phyloP scores from a whole-genome alignment of 768 basidiomycete species.

The Macrocybe gigantea region DNA sequence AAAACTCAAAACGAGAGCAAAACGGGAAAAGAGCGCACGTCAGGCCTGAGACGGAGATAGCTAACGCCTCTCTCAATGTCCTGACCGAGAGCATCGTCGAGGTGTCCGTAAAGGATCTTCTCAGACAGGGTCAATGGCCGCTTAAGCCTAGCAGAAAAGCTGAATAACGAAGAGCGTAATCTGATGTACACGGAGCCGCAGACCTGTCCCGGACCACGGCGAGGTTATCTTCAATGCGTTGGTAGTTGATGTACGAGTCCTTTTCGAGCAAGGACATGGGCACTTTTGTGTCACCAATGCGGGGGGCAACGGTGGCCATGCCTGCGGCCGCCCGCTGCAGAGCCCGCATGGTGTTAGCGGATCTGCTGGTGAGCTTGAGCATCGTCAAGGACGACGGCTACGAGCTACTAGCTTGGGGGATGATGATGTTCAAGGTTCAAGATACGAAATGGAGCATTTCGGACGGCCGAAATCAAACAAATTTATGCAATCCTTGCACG shows the following conservation, averaged over 20 bases:
- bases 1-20: conserved; percentile 2
- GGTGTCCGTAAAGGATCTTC: conserved; percentile 97
- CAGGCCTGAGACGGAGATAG: conserved; percentile 96
- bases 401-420: conserved; percentile 13
- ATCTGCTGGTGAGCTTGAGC: conserved; percentile 52
- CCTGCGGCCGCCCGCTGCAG: conserved; percentile 52
- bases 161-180: conserved; percentile 4
- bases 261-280: conserved; percentile 84
- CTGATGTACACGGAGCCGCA: not conserved
- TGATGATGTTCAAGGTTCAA: conserved; percentile 7
- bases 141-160: conserved; percentile 50
- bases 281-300: conserved; percentile 88
- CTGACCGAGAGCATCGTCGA: conserved; percentile 89
- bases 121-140: conserved; percentile 92
- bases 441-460: conserved; percentile 24
- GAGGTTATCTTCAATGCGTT: conserved; percentile 97
- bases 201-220: conserved; percentile 81
- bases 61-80: conserved; percentile 88
- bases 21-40: conserved; percentile 52
- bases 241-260: conserved; percentile 85
- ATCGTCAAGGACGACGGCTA: conserved; percentile 44
- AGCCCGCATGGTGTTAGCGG: conserved; percentile 46
- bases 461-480: conserved; percentile 26
- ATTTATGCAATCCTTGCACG: conserved; percentile 34
- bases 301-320: conserved; percentile 75